Evolutionary conservation across 1,139 yeast genomes (phyloP).

Genomic region (Saccharomyces hybrid): DNA sequence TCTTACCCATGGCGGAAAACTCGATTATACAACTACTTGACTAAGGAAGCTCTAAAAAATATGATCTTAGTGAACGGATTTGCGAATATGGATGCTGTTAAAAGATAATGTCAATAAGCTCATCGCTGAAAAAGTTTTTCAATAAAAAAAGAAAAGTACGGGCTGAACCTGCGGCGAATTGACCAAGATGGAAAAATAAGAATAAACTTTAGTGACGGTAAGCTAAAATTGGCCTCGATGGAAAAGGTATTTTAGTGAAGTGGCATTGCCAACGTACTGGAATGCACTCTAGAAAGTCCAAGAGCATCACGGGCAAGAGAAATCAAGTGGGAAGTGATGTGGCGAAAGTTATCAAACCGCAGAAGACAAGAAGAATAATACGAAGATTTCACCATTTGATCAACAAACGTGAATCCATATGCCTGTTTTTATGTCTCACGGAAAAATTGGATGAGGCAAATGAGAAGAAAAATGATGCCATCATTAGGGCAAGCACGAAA

Average conservation of each 20-base stretch:
- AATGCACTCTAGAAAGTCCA: constrained; percentile 21
- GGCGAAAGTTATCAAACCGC: constrained; percentile 49
- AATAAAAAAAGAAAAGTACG: background rate
- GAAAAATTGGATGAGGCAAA: constrained; percentile 15
- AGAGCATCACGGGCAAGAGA: constrained; percentile 35
- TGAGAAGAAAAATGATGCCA: constrained; percentile 30
- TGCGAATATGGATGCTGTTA: background rate
- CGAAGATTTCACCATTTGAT: constrained; percentile 60
- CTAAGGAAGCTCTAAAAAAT: background rate
- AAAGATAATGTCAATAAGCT: background rate
- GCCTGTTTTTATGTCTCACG: constrained; percentile 25
- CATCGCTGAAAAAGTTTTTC: background rate
- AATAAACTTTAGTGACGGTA: background rate
- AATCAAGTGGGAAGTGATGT: constrained; percentile 12
- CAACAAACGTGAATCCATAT: constrained; percentile 41
- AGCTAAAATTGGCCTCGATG: background rate
- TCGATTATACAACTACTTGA: background rate
- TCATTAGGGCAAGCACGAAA: constrained; percentile 4
- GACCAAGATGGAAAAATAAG: background rate
- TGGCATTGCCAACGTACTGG: background rate
- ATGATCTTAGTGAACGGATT: background rate
- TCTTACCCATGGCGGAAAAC: background rate
- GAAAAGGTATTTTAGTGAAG: background rate
- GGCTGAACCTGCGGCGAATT: background rate
- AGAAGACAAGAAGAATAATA: constrained; percentile 57